Evolutionary conservation across 495 filamentous ascomycete genomes (phyloP).

Genomic region (Sordaria brevicollis): DNA sequence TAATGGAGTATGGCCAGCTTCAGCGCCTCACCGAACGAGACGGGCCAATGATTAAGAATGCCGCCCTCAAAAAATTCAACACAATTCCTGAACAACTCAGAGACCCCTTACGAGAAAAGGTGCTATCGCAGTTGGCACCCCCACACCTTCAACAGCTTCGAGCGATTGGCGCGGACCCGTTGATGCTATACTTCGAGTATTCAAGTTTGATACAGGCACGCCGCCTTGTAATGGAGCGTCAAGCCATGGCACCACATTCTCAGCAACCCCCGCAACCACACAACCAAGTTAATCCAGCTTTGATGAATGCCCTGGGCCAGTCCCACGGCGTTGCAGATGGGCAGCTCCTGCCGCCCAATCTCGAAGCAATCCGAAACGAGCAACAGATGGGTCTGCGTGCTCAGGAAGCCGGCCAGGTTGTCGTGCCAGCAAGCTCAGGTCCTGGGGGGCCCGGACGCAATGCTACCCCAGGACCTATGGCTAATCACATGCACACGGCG

Average conservation of each 20-base stretch:
- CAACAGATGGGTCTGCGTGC: conserved; percentile 35
- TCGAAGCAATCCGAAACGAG: conserved; percentile 40
- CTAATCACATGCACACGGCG: conserved; percentile 17
- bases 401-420: conserved; percentile 38
- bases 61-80: conserved; percentile 16
- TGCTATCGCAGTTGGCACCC: conserved; percentile 17
- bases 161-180: conserved; percentile 27
- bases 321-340: conserved; percentile 23
- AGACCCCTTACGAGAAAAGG: conserved; percentile 16
- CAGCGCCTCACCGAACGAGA: conserved; percentile 17
- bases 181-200: conserved; percentile 30
- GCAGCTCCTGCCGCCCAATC: conserved; percentile 29
- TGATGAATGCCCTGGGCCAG: conserved; percentile 25
- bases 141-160: conserved; percentile 20
- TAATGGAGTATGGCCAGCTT: not conserved
- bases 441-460: conserved; percentile 34
- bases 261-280: conserved; percentile 22
- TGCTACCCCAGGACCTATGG: conserved; percentile 24
- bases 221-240: conserved; percentile 9
- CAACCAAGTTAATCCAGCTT: conserved; percentile 25
- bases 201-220: conserved; percentile 15
- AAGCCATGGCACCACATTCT: conserved; percentile 13
- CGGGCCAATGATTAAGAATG: conserved; percentile 14
- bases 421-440: conserved; percentile 38
- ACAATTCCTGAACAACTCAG: conserved; percentile 22